These are phyloP conservation scores for Thielaviopsis ethacetica DNA, from an alignment of 2,329 filamentous ascomycete genomes.

Conservation along the genomic window DNA sequence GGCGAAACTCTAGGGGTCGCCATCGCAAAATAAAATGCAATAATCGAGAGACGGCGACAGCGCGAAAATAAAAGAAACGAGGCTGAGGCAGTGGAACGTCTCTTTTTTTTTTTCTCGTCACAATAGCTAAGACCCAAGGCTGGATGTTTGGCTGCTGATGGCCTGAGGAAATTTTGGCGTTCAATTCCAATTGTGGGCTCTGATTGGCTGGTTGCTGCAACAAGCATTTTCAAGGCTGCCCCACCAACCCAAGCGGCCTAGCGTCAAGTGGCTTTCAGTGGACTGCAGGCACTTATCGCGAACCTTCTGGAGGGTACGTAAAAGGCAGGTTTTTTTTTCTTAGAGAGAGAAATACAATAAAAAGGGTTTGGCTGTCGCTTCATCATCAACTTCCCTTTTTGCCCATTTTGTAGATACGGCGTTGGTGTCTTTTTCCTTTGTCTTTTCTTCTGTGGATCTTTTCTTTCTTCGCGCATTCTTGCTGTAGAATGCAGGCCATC, in stretches of 20 bases:
- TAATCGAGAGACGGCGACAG: background rate
- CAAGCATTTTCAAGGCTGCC: background rate
- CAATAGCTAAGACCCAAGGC: background rate
- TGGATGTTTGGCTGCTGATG: conserved; percentile 4
- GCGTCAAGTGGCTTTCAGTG: background rate
- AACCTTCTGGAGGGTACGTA: too few relatives aligned
- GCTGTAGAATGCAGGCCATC: conserved; percentile 7
- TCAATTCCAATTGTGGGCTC: background rate
- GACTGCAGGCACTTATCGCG: background rate
- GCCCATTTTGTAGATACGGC: background rate
- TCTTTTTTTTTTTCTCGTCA: background rate
- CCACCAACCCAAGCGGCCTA: background rate
- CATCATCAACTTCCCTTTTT: background rate
- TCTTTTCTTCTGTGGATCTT: background rate
- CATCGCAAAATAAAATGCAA: conserved; percentile 6
- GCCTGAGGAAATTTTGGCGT: conserved; percentile 10
- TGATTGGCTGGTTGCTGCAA: conserved; percentile 7
- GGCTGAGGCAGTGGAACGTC: background rate
- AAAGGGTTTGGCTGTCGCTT: too few relatives aligned
- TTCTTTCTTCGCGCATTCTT: background rate
- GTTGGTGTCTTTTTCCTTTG: background rate
- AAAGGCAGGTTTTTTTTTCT: too few relatives aligned
- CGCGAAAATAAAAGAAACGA: background rate
- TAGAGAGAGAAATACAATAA: too few relatives aligned
- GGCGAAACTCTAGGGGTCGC: conserved; percentile 29